Evolutionary conservation across 2,329 filamentous ascomycete genomes (phyloP).

Genomic region (Pestalotiopsis sp.): DNA sequence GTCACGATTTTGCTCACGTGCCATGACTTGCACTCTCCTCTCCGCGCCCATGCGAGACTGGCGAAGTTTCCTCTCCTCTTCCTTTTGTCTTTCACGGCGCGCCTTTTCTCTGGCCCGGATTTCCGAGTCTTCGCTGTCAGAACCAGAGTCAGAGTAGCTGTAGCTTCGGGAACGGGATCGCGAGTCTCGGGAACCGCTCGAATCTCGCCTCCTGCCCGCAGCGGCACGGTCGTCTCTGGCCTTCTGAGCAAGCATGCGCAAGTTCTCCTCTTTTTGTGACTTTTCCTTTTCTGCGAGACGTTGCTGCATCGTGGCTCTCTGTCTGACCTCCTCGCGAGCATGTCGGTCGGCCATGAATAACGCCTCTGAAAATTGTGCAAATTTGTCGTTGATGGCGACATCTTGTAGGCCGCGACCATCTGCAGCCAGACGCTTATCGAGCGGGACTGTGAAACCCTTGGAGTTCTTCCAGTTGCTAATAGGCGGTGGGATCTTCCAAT

Average conservation of each 20-base stretch:
- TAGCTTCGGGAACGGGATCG: conserved; percentile 50
- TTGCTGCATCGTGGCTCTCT: conserved; percentile 93
- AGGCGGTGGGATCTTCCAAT: conserved; percentile 84
- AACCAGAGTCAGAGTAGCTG: conserved; percentile 52
- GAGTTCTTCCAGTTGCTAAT: conserved; percentile 99
- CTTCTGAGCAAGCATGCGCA: conserved; percentile 85
- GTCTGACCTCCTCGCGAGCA: conserved; percentile 91
- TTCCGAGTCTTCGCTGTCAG: conserved; percentile 65
- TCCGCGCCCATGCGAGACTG: conserved; percentile 96
- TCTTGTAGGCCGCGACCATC: conserved; percentile 92
- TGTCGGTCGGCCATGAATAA: conserved; percentile 93
- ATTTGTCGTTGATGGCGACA: conserved; percentile 96
- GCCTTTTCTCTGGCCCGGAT: conserved; percentile 75
- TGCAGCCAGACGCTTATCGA: conserved; percentile 93
- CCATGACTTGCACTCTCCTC: conserved; percentile 87
- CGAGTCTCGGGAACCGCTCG: conserved; percentile 41
- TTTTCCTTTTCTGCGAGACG: conserved; percentile 96
- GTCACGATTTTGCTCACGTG: conserved; percentile 92
- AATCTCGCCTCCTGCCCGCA: conserved; percentile 47
- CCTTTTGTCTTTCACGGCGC: conserved; percentile 74
- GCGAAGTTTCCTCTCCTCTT: conserved; percentile 85
- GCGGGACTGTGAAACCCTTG: conserved; percentile 93
- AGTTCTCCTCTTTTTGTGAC: conserved; percentile 85
- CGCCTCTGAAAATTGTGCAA: conserved; percentile 92
- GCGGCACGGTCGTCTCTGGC: conserved; percentile 78